Evolutionary conservation across 2,329 filamentous ascomycete species (phyloP).

Genomic region (Penicillium aurantiogriseum): DNA sequence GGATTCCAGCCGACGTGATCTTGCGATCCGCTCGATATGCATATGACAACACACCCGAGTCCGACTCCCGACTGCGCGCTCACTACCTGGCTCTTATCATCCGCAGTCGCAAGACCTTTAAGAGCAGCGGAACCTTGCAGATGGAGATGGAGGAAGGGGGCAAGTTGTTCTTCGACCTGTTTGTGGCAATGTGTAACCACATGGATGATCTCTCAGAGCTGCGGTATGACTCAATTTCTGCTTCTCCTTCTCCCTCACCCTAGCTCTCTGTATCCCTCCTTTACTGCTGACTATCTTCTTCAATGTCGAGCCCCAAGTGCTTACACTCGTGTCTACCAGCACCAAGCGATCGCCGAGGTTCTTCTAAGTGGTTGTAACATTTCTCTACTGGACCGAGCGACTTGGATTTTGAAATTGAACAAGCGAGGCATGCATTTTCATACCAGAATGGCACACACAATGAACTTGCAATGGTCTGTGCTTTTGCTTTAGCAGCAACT

Average conservation of each 20-base stretch:
- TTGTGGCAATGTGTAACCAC: slow-evolving; percentile 97
- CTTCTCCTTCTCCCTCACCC: slow-evolving; percentile 8
- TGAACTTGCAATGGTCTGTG: slow-evolving; percentile 23
- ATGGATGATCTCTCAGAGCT: slow-evolving; percentile 92
- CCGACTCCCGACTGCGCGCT: slow-evolving; percentile 87
- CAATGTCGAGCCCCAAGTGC: slow-evolving; percentile 16
- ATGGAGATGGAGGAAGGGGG: slow-evolving; percentile 94
- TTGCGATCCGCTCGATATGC: slow-evolving; percentile 90
- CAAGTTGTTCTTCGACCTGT: slow-evolving; percentile 97
- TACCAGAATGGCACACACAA: slow-evolving; percentile 39
- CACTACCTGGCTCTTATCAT: slow-evolving; percentile 98
- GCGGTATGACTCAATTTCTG: slow-evolving; percentile 57
- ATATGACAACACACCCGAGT: slow-evolving; percentile 91
- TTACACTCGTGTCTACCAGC: slow-evolving; percentile 33
- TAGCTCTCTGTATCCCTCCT: slow-evolving; percentile 13
- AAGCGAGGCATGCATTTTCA: slow-evolving; percentile 17
- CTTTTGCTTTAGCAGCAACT: slow-evolving; percentile 28
- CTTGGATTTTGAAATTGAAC: slow-evolving; percentile 29
- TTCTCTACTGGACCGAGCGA: slow-evolving; percentile 28
- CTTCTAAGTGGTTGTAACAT: slow-evolving; percentile 45
- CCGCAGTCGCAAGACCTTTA: slow-evolving; percentile 94
- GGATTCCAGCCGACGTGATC: slow-evolving; percentile 88
- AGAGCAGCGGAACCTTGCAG: slow-evolving; percentile 98
- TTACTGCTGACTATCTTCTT: slow-evolving; percentile 18
- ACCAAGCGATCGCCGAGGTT: slow-evolving; percentile 54